Conservation (phyloP, 305 asterid species). For the Nicotiana rustica region DNA sequence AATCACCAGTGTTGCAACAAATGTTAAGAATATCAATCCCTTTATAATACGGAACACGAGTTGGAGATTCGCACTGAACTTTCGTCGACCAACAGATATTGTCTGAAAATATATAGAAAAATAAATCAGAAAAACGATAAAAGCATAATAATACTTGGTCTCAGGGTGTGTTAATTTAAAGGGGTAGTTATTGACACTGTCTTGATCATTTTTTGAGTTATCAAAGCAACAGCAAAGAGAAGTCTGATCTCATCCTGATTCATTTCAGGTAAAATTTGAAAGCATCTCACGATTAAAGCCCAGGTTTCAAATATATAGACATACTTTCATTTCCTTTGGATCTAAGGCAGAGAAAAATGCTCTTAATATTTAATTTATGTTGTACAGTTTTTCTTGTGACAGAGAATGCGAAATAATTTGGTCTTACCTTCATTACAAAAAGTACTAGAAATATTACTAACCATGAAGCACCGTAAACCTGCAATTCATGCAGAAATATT, state of each 20-base stretch:
- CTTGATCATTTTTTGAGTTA: background rate
- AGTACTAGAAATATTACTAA: slow-evolving; percentile 74
- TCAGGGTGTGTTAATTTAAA: background rate
- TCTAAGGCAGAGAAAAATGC: background rate
- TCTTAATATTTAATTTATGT: background rate
- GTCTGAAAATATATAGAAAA: slow-evolving; percentile 56
- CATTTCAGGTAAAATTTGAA: background rate
- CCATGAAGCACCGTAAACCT: slow-evolving; percentile 94
- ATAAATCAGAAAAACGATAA: slow-evolving; percentile 19
- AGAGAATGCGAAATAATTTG: background rate
- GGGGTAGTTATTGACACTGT: background rate
- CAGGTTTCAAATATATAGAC: background rate
- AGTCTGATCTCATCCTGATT: background rate
- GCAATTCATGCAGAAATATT: slow-evolving; percentile 37
- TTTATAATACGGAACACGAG: slow-evolving; percentile 84
- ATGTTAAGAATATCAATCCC: slow-evolving; percentile 79
- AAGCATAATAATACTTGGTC: slow-evolving; percentile 25
- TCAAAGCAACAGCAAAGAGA: background rate
- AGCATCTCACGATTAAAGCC: background rate
- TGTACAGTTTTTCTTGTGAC: background rate
- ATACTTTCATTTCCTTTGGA: background rate
- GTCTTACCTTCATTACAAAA: slow-evolving; percentile 89
- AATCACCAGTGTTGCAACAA: slow-evolving; percentile 67
- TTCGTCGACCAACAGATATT: slow-evolving; percentile 85
- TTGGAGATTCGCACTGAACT: slow-evolving; percentile 82